Evolutionary conservation across 2,329 filamentous ascomycete species (phyloP).

Genomic region (Zymoseptoria passerinii): DNA sequence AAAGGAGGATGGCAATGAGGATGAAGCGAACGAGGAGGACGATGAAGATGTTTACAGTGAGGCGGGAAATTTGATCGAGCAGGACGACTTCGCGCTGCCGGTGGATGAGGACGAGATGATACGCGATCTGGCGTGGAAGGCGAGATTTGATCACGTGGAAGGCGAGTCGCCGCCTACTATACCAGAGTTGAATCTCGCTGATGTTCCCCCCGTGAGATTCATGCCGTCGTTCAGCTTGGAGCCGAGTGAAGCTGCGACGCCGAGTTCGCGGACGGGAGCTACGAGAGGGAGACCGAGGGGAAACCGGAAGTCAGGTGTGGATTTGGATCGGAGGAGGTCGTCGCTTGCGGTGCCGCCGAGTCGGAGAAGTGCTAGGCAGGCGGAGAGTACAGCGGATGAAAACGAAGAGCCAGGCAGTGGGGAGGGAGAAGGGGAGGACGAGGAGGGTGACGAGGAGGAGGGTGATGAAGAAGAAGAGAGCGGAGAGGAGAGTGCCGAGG

Average conservation of each 20-base stretch:
- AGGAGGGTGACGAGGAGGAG: slow-evolving; percentile 19
- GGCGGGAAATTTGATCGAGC: slow-evolving; percentile 30
- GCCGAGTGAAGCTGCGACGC: slow-evolving; percentile 18
- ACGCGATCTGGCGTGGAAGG: slow-evolving; percentile 38
- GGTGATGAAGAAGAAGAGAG: slow-evolving; percentile 18
- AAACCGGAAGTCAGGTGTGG: slow-evolving; percentile 9
- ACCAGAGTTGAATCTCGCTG: slow-evolving; percentile 26
- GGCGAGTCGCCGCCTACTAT: slow-evolving; percentile 22
- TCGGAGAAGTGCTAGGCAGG: slow-evolving; percentile 22
- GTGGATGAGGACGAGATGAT: slow-evolving; percentile 30
- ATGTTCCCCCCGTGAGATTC: slow-evolving; percentile 27
- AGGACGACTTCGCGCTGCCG: slow-evolving; percentile 37
- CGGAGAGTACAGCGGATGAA: slow-evolving; percentile 21
- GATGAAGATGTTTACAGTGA: slow-evolving; percentile 30
- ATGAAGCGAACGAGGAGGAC: slow-evolving; percentile 34
- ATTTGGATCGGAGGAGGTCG: slow-evolving; percentile 1
- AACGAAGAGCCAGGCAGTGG: slow-evolving; percentile 10
- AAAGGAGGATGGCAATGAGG: slow-evolving; percentile 31
- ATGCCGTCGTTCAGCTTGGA: slow-evolving; percentile 27
- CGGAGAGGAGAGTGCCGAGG: slow-evolving; percentile 7
- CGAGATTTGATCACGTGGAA: slow-evolving; percentile 23
- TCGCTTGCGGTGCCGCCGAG: slow-evolving; percentile 11
- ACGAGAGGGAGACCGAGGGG: slow-evolving; percentile 10
- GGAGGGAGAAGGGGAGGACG: slow-evolving; percentile 16
- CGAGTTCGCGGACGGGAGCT: slow-evolving; percentile 8